Percentiles rank a stretch among this genome's conserved stretches.
Evolutionary conservation across 2,329 filamentous ascomycete genomes (phyloP).

Genomic region (Fusarium sp.): DNA sequence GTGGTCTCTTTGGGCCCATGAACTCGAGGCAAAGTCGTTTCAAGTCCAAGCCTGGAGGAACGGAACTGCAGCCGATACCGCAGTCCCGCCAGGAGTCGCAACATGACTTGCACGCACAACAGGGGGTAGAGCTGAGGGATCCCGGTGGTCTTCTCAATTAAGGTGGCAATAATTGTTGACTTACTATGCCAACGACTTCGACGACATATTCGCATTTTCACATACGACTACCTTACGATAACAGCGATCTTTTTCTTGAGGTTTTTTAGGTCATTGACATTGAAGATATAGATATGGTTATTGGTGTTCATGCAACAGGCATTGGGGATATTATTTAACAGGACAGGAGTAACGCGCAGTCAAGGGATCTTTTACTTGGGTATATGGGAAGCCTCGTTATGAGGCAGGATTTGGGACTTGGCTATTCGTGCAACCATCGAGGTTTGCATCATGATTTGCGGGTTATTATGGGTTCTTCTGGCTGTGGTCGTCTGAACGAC

Average conservation of each 20-base stretch:
- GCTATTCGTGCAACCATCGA: neutral
- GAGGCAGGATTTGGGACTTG: neutral
- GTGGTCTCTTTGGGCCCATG: slow-evolving; percentile 62
- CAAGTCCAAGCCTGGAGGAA: slow-evolving; percentile 49
- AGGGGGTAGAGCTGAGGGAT: slow-evolving; percentile 52
- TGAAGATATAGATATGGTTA: slow-evolving; percentile 30
- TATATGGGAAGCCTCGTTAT: slow-evolving; percentile 1
- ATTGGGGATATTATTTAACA: neutral
- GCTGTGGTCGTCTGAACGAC: slow-evolving; percentile 25
- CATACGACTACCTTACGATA: slow-evolving; percentile 32
- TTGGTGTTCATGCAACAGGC: slow-evolving; percentile 26
- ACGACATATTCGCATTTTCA: slow-evolving; percentile 25
- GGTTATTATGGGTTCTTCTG: slow-evolving; percentile 17
- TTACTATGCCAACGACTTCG: slow-evolving; percentile 1
- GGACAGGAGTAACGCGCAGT: slow-evolving; percentile 20
- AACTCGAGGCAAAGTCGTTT: slow-evolving; percentile 48
- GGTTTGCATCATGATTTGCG: slow-evolving; percentile 13
- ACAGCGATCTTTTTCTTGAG: slow-evolving; percentile 17
- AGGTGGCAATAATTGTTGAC: slow-evolving; percentile 1
- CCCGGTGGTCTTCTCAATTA: slow-evolving; percentile 54
- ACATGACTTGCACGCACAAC: slow-evolving; percentile 46
- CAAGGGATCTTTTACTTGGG: slow-evolving; percentile 5
- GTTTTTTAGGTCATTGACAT: neutral
- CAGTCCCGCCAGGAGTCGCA: slow-evolving; percentile 53
- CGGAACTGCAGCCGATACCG: slow-evolving; percentile 60